These are phyloP conservation scores for Irpex sp. DNA, from an alignment of 1,284 basidiomycete species.

Conservation along the genomic window DNA sequence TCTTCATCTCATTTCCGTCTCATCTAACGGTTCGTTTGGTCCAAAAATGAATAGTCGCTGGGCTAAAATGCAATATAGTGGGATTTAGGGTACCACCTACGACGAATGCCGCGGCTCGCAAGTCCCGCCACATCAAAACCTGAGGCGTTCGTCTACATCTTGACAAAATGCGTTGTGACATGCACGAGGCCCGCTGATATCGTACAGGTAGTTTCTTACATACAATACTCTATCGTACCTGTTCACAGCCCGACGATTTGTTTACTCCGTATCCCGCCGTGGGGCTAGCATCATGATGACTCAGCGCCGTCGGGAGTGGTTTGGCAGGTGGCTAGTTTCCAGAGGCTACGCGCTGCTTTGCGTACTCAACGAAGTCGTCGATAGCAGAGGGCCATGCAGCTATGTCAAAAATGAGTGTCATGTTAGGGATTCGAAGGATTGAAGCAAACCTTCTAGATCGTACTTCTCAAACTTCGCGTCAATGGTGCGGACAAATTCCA, in stretches of 20 bases:
- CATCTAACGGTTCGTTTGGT: background rate
- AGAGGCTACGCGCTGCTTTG: constrained; percentile 35
- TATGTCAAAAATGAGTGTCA: constrained; percentile 25
- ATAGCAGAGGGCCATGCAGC: constrained; percentile 89
- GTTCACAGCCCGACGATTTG: background rate
- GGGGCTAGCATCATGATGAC: background rate
- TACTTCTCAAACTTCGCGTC: constrained; percentile 80
- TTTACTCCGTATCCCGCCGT: background rate
- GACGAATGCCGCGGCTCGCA: background rate
- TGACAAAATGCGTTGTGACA: background rate
- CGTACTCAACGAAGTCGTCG: constrained; percentile 83
- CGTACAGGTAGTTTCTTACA: background rate
- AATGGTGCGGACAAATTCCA: constrained; percentile 80
- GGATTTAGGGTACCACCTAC: background rate
- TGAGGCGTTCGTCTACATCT: background rate
- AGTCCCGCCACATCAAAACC: background rate
- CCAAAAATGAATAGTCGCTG: background rate
- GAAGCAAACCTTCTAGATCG: constrained; percentile 66
- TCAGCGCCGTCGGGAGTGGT: background rate
- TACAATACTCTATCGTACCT: background rate
- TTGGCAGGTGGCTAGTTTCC: background rate
- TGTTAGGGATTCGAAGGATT: background rate
- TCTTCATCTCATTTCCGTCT: background rate
- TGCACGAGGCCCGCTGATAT: background rate
- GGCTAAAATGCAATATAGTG: background rate